Evolutionary conservation across 495 filamentous ascomycete species (phyloP).

Genomic region (Chaetomium tenue): DNA sequence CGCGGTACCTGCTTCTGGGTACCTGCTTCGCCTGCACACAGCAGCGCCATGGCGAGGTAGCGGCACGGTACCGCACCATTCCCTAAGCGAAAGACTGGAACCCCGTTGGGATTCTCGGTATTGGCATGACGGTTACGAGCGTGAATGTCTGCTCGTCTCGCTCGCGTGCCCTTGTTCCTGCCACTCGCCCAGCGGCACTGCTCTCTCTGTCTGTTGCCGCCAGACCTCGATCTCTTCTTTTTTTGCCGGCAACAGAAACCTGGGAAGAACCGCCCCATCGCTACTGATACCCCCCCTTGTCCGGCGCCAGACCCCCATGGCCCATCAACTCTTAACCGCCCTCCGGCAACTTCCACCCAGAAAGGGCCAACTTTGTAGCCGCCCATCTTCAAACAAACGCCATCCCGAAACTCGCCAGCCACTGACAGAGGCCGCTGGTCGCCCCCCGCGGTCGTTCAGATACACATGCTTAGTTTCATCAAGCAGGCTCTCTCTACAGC

Average conservation of each 20-base stretch:
- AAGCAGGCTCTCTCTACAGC: conserved; percentile 35
- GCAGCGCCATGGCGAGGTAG: conserved; percentile 15
- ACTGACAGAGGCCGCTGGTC: conserved; percentile 46
- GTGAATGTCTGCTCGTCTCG: background rate
- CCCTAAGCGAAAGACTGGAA: conserved; percentile 16
- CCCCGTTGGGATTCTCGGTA: conserved; percentile 5
- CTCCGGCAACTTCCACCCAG: conserved; percentile 34
- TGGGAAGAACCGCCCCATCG: background rate
- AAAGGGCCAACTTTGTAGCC: conserved; percentile 42
- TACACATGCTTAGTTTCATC: conserved; percentile 51
- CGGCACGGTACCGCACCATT: conserved; percentile 26
- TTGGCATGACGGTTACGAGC: conserved; percentile 12
- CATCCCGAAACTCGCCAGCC: conserved; percentile 46
- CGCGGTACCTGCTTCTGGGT: conserved; percentile 16
- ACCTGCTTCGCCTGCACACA: conserved; percentile 13
- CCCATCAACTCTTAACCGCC: conserved; percentile 42
- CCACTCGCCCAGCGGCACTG: background rate
- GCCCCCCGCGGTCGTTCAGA: conserved; percentile 46
- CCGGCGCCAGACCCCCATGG: conserved; percentile 17
- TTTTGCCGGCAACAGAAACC: conserved; percentile 13
- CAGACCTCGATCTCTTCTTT: conserved; percentile 5
- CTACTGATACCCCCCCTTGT: conserved; percentile 15
- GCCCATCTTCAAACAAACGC: conserved; percentile 53
- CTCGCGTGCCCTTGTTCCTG: background rate
- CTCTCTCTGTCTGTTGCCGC: conserved; percentile 11